These are phyloP conservation scores for Blastobotrys raffinosifermentans DNA, from an alignment of 1,139 yeast genomes.

Conservation along the genomic window DNA sequence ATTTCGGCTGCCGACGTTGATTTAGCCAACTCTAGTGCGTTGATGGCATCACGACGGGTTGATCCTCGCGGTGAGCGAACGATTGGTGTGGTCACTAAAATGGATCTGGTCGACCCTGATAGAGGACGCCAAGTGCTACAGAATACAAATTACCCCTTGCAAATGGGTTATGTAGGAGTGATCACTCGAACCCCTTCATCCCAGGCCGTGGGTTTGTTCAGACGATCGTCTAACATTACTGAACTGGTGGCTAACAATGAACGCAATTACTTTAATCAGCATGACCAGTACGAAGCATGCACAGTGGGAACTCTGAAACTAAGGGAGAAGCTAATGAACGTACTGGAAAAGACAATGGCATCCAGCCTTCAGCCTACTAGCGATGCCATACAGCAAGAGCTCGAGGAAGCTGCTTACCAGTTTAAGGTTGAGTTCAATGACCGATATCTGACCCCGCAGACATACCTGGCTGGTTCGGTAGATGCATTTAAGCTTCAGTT, in stretches of 20 bases:
- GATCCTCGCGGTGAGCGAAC: conserved; percentile 95
- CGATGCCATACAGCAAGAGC: conserved; percentile 75
- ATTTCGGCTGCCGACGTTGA: conserved; percentile 98
- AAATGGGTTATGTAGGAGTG: conserved; percentile 97
- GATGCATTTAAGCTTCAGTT: conserved; percentile 82
- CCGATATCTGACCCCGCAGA: conserved; percentile 85
- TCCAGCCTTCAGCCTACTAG: conserved; percentile 83
- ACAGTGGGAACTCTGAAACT: conserved; percentile 71
- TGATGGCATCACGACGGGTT: conserved; percentile 84
- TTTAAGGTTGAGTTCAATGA: conserved; percentile 97
- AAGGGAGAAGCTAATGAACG: conserved; percentile 75
- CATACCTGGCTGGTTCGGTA: conserved; percentile 85
- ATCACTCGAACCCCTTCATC: conserved; percentile 67
- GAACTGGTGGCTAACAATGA: conserved; percentile 41
- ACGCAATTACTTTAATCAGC: conserved; percentile 43
- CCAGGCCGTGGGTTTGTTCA: conserved; percentile 30
- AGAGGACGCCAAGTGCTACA: conserved; percentile 62
- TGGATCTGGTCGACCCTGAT: conserved; percentile 80
- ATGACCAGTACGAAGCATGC: conserved; percentile 57
- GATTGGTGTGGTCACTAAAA: conserved; percentile 89
- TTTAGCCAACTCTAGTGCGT: conserved; percentile 90
- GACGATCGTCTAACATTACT: conserved; percentile 25
- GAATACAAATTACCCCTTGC: conserved; percentile 80
- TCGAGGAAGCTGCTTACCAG: conserved; percentile 88
- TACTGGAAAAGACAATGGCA: conserved; percentile 89